A percentile compares a stretch with the other conserved stretches of the same genome.
Conservation (phyloP, 306 rosid species). For the Albizia julibrissin region DNA sequence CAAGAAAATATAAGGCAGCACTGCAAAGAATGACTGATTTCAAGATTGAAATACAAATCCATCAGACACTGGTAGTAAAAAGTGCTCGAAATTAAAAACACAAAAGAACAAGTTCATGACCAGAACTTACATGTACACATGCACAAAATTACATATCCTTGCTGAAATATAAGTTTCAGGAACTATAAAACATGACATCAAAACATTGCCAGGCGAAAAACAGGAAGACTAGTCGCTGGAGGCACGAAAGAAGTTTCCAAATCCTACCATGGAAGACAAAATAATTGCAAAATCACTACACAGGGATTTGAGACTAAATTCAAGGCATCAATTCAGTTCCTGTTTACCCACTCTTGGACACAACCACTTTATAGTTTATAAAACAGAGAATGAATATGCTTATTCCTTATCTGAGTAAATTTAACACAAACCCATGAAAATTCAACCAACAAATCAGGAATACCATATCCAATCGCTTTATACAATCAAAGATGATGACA, state of each 20-base stretch:
- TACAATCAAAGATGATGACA: background rate
- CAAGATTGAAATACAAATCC: conserved; percentile 26
- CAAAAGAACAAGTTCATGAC: conserved; percentile 21
- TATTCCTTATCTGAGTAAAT: background rate
- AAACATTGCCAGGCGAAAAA: background rate
- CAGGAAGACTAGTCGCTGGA: background rate
- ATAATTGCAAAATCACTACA: background rate
- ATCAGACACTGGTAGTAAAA: conserved; percentile 7
- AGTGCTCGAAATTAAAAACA: conserved; percentile 21
- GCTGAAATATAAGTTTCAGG: background rate
- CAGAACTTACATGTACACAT: background rate
- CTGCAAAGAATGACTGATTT: conserved; percentile 20
- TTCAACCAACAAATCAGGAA: conserved; percentile 8
- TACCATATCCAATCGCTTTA: background rate
- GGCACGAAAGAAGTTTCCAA: background rate
- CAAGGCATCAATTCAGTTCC: background rate
- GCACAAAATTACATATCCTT: background rate
- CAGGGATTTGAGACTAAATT: background rate
- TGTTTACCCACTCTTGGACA: background rate
- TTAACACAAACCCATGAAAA: background rate
- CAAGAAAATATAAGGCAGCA: conserved; percentile 33
- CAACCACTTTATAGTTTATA: background rate
- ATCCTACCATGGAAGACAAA: background rate
- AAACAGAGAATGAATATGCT: background rate
- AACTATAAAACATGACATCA: background rate